Base-by-base conservation (phyloP, 169 alveolate genomes). In the Plasmodium cynomolgi region DNA sequence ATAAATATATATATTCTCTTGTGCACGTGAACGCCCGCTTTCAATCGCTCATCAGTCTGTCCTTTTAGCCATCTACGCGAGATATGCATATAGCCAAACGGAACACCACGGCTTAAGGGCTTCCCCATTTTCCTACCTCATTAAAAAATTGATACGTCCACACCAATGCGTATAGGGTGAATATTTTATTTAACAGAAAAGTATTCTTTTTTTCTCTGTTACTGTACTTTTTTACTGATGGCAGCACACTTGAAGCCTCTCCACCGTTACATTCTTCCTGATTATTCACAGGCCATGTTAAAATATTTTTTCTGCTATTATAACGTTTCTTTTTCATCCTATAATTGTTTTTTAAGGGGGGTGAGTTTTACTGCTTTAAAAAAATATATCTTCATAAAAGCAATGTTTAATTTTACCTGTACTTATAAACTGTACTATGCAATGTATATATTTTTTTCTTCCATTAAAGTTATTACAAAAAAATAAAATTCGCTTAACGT, bases 231-330 rank as follows among this genome's bases (percentile, higher is more conserved):
- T 13, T 80, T 80, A 20, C 47, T 26, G 50, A 80, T 26, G 62
- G 50, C 74, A 39, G 37, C 84, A 80, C 73, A 80, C 56, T n/a
- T 80, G 84, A n/a, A 41, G 84, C 15, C 39, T 80, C 33, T 41
- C 34, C 31, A 20, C 20, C 58, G 5, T 26, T 41, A 15, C 37
- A n/a, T 37, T 20, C 74, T 17, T 23, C 13, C 34, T 80, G 8
- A 17, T 41, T 80, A 80, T 80, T 80, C 71, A 31, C 20, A 7
- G 5, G 20, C 34, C 71, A 41, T 41, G 84, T 80, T 41, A 34
- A 41, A n/a, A 39, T 44, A n/a, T 41, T n/a, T 80, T 15, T 23
- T 80, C 47, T 80, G 84, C 17, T 41, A 20, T 68, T 68, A 68
- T 23, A 29, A 68, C 7, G n/a, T 41, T 80, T 23, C 17, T 80